Conservation (phyloP, 768 basidiomycete genomes). For the Bullera alba region DNA sequence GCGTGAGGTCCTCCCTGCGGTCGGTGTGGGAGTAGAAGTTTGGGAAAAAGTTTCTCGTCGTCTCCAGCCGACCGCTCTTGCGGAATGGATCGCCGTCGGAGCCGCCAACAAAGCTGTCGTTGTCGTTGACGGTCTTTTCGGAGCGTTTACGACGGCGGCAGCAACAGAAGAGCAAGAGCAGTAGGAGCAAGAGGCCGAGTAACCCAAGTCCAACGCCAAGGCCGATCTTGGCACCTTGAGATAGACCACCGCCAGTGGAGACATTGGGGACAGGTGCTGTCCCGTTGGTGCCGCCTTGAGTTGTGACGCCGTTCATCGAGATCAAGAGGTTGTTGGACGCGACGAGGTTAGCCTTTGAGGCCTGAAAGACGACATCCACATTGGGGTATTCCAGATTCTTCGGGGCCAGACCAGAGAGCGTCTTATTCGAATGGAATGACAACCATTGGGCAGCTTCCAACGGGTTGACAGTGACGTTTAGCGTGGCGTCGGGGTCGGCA, state of each 20-base stretch:
- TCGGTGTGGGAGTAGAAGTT: no score
- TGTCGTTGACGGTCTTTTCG: slow-evolving; percentile 21
- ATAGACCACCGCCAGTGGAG: slow-evolving; percentile 21
- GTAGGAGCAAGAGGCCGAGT: slow-evolving; percentile 25
- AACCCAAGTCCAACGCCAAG: slow-evolving; percentile 41
- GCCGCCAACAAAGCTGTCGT: slow-evolving; percentile 38
- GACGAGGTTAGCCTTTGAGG: slow-evolving; percentile 8
- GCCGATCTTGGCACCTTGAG: slow-evolving; percentile 40
- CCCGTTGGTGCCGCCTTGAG: slow-evolving; percentile 18
- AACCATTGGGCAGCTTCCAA: slow-evolving; percentile 34
- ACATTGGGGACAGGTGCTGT: slow-evolving; percentile 6
- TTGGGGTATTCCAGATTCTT: slow-evolving; percentile 13
- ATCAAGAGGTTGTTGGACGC: slow-evolving; percentile 24
- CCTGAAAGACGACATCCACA: slow-evolving; percentile 32
- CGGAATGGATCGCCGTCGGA: slow-evolving; percentile 34
- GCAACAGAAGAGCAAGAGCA: slow-evolving; percentile 39
- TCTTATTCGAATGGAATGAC: slow-evolving; percentile 24
- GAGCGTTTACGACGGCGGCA: slow-evolving; percentile 26
- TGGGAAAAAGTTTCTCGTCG: slow-evolving; percentile 27
- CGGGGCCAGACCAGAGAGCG: slow-evolving; percentile 32
- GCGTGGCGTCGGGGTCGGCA: slow-evolving; percentile 48
- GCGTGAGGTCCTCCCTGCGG: slow-evolving; percentile 2
- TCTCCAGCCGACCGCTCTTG: slow-evolving; percentile 16
- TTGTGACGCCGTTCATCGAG: slow-evolving; percentile 17
- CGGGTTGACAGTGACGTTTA: slow-evolving; percentile 33